Percentiles rank a stretch among this genome's conserved stretches.
Evolutionary conservation across 2,329 filamentous ascomycete species (phyloP).

Genomic region (Diaporthe sp.): DNA sequence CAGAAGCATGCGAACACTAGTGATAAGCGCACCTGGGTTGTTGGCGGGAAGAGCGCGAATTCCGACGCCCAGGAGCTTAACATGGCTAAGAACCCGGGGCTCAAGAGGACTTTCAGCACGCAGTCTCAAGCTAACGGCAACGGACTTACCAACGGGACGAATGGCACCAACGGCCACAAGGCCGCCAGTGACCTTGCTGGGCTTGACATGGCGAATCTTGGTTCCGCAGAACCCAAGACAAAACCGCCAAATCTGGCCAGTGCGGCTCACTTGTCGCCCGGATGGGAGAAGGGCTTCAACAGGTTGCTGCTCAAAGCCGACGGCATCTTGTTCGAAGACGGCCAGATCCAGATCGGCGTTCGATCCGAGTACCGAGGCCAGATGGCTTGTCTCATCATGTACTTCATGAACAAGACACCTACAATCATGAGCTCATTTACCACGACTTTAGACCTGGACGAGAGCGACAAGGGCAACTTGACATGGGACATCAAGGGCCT

Average conservation of each 20-base stretch:
- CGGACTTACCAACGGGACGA: conserved; percentile 58
- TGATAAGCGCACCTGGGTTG: conserved; percentile 96
- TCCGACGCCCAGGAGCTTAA: conserved; percentile 83
- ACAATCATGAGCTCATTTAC: conserved; percentile 91
- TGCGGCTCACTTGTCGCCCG: conserved; percentile 91
- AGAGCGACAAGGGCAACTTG: conserved; percentile 74
- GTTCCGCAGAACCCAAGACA: conserved; percentile 69
- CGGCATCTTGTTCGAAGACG: conserved; percentile 94
- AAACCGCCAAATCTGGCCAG: conserved; percentile 89
- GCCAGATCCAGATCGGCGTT: conserved; percentile 91
- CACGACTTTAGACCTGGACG: conserved; percentile 89
- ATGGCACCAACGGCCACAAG: conserved; percentile 65
- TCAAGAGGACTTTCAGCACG: conserved; percentile 88
- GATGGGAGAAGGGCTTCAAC: conserved; percentile 94
- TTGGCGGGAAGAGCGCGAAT: conserved; percentile 97
- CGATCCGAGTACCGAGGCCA: conserved; percentile 96
- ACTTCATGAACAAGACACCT: conserved; percentile 95
- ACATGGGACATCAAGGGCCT: conserved; percentile 91
- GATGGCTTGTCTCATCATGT: conserved; percentile 94
- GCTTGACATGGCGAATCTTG: conserved; percentile 79
- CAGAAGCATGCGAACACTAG: conserved; percentile 94
- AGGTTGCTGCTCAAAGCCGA: conserved; percentile 83
- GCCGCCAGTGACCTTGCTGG: conserved; percentile 80
- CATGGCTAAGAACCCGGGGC: conserved; percentile 83
- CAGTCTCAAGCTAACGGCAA: conserved; percentile 65